These are phyloP conservation scores for Exophiala sp. DNA, from an alignment of 2,329 filamentous ascomycete genomes.

Conservation along the genomic window DNA sequence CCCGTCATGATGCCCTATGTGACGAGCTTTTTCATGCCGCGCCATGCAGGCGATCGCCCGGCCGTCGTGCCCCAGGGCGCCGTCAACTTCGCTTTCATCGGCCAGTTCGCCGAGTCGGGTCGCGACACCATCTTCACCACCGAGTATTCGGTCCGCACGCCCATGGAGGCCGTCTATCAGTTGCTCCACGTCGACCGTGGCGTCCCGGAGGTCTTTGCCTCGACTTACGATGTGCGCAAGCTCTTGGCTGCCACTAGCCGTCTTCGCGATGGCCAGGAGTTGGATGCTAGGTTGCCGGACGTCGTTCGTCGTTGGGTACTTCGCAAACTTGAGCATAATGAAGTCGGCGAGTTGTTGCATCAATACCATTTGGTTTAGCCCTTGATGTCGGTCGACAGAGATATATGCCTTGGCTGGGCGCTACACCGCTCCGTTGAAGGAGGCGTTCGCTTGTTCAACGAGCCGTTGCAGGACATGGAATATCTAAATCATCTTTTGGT, in stretches of 20 bases:
- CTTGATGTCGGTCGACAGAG: no score
- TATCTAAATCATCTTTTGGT: no score
- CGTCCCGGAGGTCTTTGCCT: slow-evolving; percentile 13
- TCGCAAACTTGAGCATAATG: slow-evolving; percentile 9
- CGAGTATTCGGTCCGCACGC: slow-evolving; percentile 37
- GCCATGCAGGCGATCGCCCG: slow-evolving; percentile 36
- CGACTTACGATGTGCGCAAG: slow-evolving; percentile 14
- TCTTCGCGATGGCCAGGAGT: slow-evolving; percentile 10
- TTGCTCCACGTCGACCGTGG: slow-evolving; percentile 23
- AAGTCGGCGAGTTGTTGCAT: slow-evolving; percentile 12
- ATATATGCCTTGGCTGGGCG: no score
- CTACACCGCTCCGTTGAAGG: no score
- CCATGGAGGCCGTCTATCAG: slow-evolving; percentile 36
- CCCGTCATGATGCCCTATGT: slow-evolving; percentile 41
- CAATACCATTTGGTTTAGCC: slow-evolving; percentile 1
- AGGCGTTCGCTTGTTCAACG: no score
- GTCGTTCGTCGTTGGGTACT: slow-evolving; percentile 9
- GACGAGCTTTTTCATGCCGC: slow-evolving; percentile 36
- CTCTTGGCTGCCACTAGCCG: slow-evolving; percentile 6
- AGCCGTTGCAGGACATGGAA: no score
- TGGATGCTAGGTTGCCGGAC: slow-evolving; percentile 6
- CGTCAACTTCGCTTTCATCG: slow-evolving; percentile 38
- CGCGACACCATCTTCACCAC: slow-evolving; percentile 38
- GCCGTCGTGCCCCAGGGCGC: slow-evolving; percentile 36
- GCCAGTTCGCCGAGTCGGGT: slow-evolving; percentile 41